Evolutionary conservation across 2,329 filamentous ascomycete species (phyloP).

Genomic region (Talaromyces sp.): DNA sequence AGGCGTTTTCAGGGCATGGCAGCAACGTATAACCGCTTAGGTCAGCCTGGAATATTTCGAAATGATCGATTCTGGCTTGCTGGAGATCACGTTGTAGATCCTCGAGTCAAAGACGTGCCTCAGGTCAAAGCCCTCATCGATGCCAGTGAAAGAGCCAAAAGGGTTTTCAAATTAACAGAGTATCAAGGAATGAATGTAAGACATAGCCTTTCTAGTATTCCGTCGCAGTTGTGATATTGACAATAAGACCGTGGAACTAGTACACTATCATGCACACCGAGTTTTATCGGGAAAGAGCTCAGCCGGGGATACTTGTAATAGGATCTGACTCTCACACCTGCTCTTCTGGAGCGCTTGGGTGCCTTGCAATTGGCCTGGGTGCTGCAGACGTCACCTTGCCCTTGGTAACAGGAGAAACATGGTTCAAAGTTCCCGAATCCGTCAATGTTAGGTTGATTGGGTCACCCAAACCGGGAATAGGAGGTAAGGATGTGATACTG

Average conservation of each 20-base stretch:
- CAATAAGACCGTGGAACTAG: conserved; percentile 11
- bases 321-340: conserved; percentile 50
- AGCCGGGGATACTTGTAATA: conserved; percentile 45
- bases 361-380: conserved; percentile 46
- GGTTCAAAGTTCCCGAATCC: conserved; percentile 47
- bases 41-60: conserved; percentile 45
- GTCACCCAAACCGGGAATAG: conserved; percentile 35
- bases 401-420: conserved; percentile 47
- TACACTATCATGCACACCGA: conserved; percentile 49
- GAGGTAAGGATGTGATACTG: conserved; percentile 48
- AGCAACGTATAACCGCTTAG: conserved; percentile 39
- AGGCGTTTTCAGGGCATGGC: conserved; percentile 36
- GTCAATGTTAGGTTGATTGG: conserved; percentile 42
- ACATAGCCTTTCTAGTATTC: neutral
- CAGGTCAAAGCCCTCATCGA: conserved; percentile 38
- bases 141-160: conserved; percentile 35
- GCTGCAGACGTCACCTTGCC: conserved; percentile 47
- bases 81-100: conserved; percentile 50
- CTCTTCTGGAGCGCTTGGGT: conserved; percentile 42
- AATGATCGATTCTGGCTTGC: conserved; percentile 53
- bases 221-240: neutral
- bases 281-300: conserved; percentile 43
- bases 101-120: conserved; percentile 38
- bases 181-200: conserved; percentile 39
- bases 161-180: conserved; percentile 46